Evolutionary conservation across 495 filamentous ascomycete species (phyloP).

Genomic region (Oidiodendron maius): DNA sequence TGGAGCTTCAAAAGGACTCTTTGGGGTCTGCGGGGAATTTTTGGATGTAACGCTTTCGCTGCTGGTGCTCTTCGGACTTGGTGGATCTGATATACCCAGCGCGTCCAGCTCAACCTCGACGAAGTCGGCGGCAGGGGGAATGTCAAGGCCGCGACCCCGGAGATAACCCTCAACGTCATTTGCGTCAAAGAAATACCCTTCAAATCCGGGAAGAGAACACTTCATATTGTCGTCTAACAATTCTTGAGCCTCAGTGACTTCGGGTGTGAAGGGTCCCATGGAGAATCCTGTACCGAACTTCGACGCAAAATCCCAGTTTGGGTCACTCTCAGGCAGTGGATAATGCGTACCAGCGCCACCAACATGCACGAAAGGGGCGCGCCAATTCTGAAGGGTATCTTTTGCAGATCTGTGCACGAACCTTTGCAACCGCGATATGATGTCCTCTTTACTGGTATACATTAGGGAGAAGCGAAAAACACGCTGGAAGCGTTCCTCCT

Average conservation of each 20-base stretch:
- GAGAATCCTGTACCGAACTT: conserved; percentile 30
- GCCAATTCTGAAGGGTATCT: conserved; percentile 52
- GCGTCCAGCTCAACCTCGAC: conserved; percentile 43
- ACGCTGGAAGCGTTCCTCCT: conserved; percentile 41
- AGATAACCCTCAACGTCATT: conserved; percentile 70
- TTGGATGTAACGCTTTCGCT: conserved; percentile 4
- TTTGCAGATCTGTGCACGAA: conserved; percentile 29
- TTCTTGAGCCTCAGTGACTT: conserved; percentile 14
- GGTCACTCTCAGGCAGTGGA: conserved; percentile 30
- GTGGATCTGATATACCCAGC: conserved; percentile 22
- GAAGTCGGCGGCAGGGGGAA: conserved; percentile 46
- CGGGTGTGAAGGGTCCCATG: conserved; percentile 31
- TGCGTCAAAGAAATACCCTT: conserved; percentile 69
- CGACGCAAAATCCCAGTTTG: conserved; percentile 26
- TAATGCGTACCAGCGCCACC: conserved; percentile 67
- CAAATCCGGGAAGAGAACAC: conserved; percentile 40
- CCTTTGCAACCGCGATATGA: conserved; percentile 31
- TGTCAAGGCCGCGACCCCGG: conserved; percentile 47
- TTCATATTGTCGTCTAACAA: conserved; percentile 34
- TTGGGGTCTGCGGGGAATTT: conserved; percentile 17
- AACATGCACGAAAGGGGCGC: conserved; percentile 57
- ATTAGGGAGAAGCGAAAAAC: conserved; percentile 64
- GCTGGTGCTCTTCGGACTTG: conserved; percentile 4
- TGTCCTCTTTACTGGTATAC: conserved; percentile 34
- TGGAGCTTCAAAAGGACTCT: conserved; percentile 9